Conservation (phyloP, 1,284 basidiomycete species). For the Tilletia caries region DNA sequence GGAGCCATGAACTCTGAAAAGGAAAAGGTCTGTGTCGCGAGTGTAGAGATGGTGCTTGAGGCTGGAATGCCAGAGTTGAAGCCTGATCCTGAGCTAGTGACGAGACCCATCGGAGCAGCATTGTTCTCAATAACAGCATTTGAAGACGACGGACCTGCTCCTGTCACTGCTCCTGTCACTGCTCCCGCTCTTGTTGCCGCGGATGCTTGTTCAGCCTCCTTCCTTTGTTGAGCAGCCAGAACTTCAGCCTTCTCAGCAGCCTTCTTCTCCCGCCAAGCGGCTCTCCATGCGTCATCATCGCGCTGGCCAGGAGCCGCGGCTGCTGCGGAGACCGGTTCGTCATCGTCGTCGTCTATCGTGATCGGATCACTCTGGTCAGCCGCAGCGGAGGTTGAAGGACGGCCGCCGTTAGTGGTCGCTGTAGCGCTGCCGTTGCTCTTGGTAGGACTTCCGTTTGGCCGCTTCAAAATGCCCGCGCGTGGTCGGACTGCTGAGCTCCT, state of each 20-base stretch:
- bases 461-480: too few species aligned
- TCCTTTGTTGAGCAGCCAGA: neutral
- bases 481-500: too few species aligned
- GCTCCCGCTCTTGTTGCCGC: neutral
- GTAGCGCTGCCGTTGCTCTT: neutral
- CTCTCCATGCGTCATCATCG: neutral
- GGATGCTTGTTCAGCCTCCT: neutral
- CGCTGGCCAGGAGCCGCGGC: neutral
- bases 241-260: neutral
- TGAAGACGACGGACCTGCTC: neutral
- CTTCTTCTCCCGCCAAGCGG: neutral
- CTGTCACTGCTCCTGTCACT: neutral
- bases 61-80: too few species aligned
- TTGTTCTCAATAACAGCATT: too few species aligned
- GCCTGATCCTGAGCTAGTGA: too few species aligned
- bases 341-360: constrained; percentile 4
- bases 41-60: too few species aligned
- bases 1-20: too few species aligned
- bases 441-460: neutral
- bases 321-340: neutral
- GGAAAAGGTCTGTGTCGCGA: too few species aligned
- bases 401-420: neutral
- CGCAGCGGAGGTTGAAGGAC: neutral
- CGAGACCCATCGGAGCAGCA: neutral
- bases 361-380: neutral